A percentile compares a stretch with the other conserved stretches of the same genome.
Evolutionary conservation across 164 flowering plant species (phyloP).

Genomic region (Warburgia ugandensis): DNA sequence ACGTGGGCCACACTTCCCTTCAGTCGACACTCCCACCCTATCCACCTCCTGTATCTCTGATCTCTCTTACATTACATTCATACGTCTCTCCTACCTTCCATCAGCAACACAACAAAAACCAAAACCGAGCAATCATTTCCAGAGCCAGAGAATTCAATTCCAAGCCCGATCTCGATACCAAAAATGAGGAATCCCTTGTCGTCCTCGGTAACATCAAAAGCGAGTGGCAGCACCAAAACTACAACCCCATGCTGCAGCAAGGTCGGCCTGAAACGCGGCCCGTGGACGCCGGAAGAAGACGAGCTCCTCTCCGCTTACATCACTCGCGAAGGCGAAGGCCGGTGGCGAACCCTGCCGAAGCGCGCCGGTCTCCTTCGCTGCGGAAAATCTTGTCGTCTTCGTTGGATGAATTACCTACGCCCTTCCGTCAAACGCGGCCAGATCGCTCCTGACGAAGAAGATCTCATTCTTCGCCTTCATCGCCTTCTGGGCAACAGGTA

Average conservation of each 20-base stretch:
- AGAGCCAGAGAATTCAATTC: too few species aligned
- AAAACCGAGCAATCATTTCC: too few species aligned
- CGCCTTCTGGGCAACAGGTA: conserved; percentile 73
- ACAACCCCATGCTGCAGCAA: conserved; percentile 45
- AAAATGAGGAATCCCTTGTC: conserved; percentile 1
- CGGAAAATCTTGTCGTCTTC: conserved; percentile 76
- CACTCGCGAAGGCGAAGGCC: conserved; percentile 45
- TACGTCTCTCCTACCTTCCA: too few species aligned
- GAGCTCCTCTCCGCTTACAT: conserved; percentile 34
- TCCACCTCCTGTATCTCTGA: too few species aligned
- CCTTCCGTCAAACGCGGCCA: conserved; percentile 69
- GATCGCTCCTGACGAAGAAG: conserved; percentile 65
- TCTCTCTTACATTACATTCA: too few species aligned
- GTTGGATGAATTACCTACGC: conserved; percentile 76
- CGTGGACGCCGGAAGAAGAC: conserved; percentile 69
- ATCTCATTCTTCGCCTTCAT: conserved; percentile 70
- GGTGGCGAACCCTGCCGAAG: conserved; percentile 59
- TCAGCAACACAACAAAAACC: too few species aligned
- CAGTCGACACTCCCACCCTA: too few species aligned
- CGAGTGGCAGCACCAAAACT: background rate
- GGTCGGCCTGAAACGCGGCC: conserved; percentile 55
- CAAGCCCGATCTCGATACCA: too few species aligned
- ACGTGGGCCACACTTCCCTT: too few species aligned
- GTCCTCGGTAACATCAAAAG: background rate
- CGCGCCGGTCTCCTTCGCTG: conserved; percentile 62